Evolutionary conservation across 352 stramenopile species (phyloP).

Genomic region (Pythium vanterpoolii): DNA sequence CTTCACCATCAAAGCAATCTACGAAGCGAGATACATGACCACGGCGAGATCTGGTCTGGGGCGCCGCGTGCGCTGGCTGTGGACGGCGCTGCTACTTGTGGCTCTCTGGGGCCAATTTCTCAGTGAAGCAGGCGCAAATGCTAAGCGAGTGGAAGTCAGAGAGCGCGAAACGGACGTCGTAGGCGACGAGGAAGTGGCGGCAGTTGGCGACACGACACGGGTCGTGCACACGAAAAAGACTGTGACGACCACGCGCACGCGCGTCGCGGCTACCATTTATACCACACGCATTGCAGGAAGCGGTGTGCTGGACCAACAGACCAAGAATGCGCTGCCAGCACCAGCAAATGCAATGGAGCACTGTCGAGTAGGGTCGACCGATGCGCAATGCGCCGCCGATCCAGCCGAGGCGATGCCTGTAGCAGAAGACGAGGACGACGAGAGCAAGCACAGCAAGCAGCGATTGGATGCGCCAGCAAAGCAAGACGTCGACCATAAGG

Average conservation of each 20-base stretch:
- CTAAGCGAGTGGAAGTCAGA: not conserved
- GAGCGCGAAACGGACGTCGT: constrained; percentile 7
- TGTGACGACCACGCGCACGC: constrained; percentile 11
- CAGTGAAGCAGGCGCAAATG: not conserved
- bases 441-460: not conserved
- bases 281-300: constrained; percentile 7
- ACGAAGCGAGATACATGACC: not conserved
- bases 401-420: constrained; percentile 4
- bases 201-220: not conserved
- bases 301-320: not conserved
- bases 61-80: not conserved
- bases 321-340: not conserved
- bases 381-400: constrained; percentile 14
- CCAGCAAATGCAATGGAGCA: constrained; percentile 2
- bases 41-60: not conserved
- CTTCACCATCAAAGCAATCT: not conserved
- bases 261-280: constrained; percentile 11
- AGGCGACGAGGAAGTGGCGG: constrained; percentile 3
- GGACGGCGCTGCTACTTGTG: constrained; percentile 5
- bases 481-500: not conserved
- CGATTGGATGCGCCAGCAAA: not conserved
- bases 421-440: not conserved
- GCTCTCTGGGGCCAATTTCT: not conserved
- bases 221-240: constrained; percentile 10
- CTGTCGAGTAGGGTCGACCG: not conserved